Conservation (phyloP, 257 asterid species). For the Nicotiana undulata region DNA sequence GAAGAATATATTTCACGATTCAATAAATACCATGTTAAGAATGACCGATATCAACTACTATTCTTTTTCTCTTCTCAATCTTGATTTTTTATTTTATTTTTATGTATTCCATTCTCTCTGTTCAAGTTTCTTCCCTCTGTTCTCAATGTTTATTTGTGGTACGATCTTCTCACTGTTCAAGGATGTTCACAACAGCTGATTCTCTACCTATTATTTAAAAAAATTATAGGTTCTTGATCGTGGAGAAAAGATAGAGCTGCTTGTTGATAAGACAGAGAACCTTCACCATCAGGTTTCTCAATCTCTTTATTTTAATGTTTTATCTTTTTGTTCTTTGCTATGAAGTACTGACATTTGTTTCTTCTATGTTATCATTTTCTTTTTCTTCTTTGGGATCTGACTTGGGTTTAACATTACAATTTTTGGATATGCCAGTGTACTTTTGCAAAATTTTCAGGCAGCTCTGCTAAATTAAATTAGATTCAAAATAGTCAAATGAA, state of each 20-base stretch:
- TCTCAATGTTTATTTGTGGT: not conserved
- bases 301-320: not conserved
- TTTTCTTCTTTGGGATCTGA: not conserved
- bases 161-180: not conserved
- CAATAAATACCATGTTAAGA: not conserved
- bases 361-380: not conserved
- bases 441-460: not conserved
- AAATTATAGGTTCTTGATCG: constrained; percentile 16
- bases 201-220: not conserved
- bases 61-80: not conserved
- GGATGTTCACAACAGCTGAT: not conserved
- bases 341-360: not conserved
- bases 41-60: not conserved
- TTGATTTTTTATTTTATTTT: not conserved
- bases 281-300: constrained; percentile 17
- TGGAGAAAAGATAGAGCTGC: constrained; percentile 25
- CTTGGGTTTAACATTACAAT: not conserved
- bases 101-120: not conserved
- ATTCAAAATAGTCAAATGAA: not conserved
- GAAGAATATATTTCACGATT: not conserved
- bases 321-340: not conserved
- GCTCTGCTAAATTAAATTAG: not conserved
- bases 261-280: constrained; percentile 20
- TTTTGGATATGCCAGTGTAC: not conserved
- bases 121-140: not conserved